Percentiles rank a stretch among this genome's conserved stretches.
Conservation (phyloP, 2,329 filamentous ascomycete species). For the Neonectria sp. region DNA sequence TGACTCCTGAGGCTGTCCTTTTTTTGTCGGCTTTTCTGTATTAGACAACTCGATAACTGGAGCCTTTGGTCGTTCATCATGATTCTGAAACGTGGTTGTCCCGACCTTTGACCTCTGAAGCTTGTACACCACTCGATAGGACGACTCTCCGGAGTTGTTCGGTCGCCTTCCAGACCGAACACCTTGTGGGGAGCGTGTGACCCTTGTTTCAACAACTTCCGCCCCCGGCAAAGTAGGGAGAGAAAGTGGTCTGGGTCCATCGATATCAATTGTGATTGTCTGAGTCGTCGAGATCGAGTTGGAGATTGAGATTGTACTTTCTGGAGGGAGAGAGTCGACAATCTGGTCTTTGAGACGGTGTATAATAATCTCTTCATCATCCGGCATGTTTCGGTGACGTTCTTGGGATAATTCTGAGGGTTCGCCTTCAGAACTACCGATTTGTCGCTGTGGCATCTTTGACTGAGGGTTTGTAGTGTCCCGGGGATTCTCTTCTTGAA, state of each 20-base stretch:
- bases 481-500: conserved; percentile 48
- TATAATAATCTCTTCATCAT: conserved; percentile 60
- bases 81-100: conserved; percentile 57
- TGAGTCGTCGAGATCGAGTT: conserved; percentile 73
- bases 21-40: conserved; percentile 39
- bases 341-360: conserved; percentile 67
- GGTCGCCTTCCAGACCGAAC: conserved; percentile 34
- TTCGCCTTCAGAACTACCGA: conserved; percentile 12
- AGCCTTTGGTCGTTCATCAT: conserved; percentile 47
- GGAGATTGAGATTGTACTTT: conserved; percentile 72
- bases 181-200: conserved; percentile 41
- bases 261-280: conserved; percentile 75
- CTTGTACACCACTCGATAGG: conserved; percentile 72
- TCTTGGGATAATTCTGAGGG: conserved; percentile 12
- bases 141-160: conserved; percentile 48
- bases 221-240: conserved; percentile 71
- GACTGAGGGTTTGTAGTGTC: conserved; percentile 4
- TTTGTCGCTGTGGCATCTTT: not conserved
- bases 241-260: conserved; percentile 65
- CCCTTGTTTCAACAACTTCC: conserved; percentile 70
- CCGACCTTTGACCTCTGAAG: conserved; percentile 68
- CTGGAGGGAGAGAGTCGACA: conserved; percentile 66
- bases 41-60: conserved; percentile 48
- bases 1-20: conserved; percentile 27
- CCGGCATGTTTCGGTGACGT: conserved; percentile 2